A percentile compares a stretch with the other conserved stretches of the same genome.
phyloP scores from a whole-genome alignment of 108 stramenopile genomes.

The Conticribra weissflogii region DNA sequence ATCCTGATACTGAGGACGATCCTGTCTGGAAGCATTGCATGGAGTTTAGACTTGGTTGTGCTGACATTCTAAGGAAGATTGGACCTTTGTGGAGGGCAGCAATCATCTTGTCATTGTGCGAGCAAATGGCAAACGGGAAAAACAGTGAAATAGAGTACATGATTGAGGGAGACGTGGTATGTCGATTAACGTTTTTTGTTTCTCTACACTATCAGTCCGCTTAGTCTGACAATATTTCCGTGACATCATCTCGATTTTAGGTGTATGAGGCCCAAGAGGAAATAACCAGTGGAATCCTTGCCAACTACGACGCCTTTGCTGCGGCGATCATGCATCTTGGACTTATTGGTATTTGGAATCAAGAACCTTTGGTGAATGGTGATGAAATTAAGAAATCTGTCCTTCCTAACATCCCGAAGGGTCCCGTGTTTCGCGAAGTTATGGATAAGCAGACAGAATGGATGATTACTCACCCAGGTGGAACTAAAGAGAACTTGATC shows the following conservation, averaged over 20 bases:
- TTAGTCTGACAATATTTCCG: background rate
- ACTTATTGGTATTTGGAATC: constrained; percentile 76
- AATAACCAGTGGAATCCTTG: constrained; percentile 59
- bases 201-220: background rate
- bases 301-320: constrained; percentile 74
- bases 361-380: constrained; percentile 78
- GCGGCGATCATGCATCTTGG: constrained; percentile 80
- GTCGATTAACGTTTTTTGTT: background rate
- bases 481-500: constrained; percentile 52
- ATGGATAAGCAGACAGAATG: constrained; percentile 85
- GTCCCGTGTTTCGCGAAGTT: constrained; percentile 82
- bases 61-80: constrained; percentile 57
- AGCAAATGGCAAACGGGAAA: constrained; percentile 53
- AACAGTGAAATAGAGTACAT: constrained; percentile 54
- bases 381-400: constrained; percentile 56
- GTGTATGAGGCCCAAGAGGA: constrained; percentile 73
- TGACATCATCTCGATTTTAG: constrained; percentile 6
- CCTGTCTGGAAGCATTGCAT: constrained; percentile 81
- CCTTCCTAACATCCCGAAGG: constrained; percentile 66
- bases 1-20: constrained; percentile 70
- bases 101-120: constrained; percentile 70
- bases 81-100: constrained; percentile 80
- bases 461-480: constrained; percentile 82
- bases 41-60: constrained; percentile 67
- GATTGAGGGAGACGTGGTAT: constrained; percentile 78